Evolutionary conservation across 2,329 filamentous ascomycete species (phyloP).

Genomic region (Dactylellina leptospora): DNA sequence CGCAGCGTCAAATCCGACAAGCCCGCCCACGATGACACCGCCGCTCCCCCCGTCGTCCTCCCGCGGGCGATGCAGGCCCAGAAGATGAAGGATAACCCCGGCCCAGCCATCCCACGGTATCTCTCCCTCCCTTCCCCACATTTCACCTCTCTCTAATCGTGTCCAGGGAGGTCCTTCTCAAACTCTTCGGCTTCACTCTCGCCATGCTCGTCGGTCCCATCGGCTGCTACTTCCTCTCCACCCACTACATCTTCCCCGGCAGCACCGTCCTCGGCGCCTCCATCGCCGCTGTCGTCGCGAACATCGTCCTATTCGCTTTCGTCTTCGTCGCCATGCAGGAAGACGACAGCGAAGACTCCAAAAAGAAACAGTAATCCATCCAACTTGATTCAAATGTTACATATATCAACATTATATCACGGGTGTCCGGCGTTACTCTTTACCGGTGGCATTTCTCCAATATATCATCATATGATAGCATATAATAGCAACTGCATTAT

Average conservation of each 20-base stretch:
- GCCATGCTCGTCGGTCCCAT: slow-evolving; percentile 91
- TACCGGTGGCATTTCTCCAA: too few species aligned
- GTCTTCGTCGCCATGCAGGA: slow-evolving; percentile 90
- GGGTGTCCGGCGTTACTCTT: slow-evolving; percentile 27
- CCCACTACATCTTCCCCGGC: slow-evolving; percentile 82
- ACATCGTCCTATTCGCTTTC: slow-evolving; percentile 89
- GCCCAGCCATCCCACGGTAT: slow-evolving; percentile 72
- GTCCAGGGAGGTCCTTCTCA: slow-evolving; percentile 80
- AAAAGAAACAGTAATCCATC: slow-evolving; percentile 64
- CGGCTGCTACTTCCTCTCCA: slow-evolving; percentile 83
- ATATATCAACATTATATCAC: not conserved
- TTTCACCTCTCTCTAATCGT: not conserved
- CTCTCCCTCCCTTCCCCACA: slow-evolving; percentile 67
- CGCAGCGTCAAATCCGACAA: slow-evolving; percentile 70
- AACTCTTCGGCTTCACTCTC: slow-evolving; percentile 86
- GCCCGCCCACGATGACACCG: slow-evolving; percentile 72
- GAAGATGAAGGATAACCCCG: slow-evolving; percentile 69
- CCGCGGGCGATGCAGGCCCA: slow-evolving; percentile 59
- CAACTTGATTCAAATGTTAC: too few species aligned
- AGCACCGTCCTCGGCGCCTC: slow-evolving; percentile 59
- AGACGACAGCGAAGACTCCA: slow-evolving; percentile 69
- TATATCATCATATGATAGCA: too few species aligned
- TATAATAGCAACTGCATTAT: slow-evolving; percentile 25
- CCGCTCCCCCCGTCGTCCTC: slow-evolving; percentile 63
- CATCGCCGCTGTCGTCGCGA: slow-evolving; percentile 86